Base-by-base conservation (phyloP, 2,329 filamentous ascomycete genomes). In the Alternaria rosae region DNA sequence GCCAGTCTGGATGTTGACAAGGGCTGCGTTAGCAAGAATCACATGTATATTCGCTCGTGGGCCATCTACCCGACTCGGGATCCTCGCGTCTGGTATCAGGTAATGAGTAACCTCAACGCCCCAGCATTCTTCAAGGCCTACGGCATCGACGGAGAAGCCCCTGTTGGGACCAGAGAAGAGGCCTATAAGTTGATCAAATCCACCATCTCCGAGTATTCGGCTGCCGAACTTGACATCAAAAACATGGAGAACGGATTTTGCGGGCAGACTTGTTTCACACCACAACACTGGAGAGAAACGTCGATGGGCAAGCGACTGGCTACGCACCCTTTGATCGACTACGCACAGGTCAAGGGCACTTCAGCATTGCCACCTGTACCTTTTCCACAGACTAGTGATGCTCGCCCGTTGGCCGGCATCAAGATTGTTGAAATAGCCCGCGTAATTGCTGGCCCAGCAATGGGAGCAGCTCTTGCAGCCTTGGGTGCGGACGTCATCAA, bases 41-140 rank as follows among this genome's bases (percentile, higher is more conserved):
- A 35, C 32, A 35, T 35, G 32, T 35, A 43, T 6, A 43, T 43
- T 43, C 41, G 83, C 48, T 43, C 68, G 8, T 69, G 66, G 8
- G 68, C 58, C 7, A 30, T 69, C 3, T 86, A 86, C 63, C 82
- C 80, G 8, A 86, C 85, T 0, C 80, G 77, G n/a, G 73, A 82
- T 32, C 59, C 62, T 1, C 75, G 78, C 1, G 78, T 81, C 0
- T 85, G 82, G 81, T 87, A 84, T 68, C 83, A 83, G 11, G 75
- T 87, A 1, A 83, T 86, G 55, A 85, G 85, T 6, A 85, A 82
- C 1, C 75, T 86, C 45, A 71, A 84, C 35, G 80, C 83, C 0
- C 69, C 72, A 3, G 77, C 79, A 2, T 82, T 82, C 0, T 77
- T 86, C 1, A 67, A 75, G 25, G 79, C 81, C n/a, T 81, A 86